Conservation (phyloP, 306 rosid species). For the Prunus mongolica region DNA sequence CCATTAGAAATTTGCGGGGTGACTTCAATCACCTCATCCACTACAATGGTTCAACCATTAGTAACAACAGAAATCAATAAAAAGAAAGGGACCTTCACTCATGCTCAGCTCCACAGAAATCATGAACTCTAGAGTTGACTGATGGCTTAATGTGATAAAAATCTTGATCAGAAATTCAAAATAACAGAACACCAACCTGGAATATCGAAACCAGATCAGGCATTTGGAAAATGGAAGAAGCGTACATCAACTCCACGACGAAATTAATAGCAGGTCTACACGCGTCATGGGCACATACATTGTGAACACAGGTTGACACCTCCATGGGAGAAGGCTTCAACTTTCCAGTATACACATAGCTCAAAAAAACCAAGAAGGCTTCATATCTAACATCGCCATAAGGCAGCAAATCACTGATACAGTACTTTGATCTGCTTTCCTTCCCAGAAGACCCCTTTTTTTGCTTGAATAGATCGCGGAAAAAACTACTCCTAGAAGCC, state of each 20-base stretch:
- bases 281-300: slow-evolving; percentile 43
- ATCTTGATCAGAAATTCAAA: not conserved
- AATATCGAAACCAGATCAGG: slow-evolving; percentile 45
- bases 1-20: no score
- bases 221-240: slow-evolving; percentile 44
- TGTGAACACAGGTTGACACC: slow-evolving; percentile 52
- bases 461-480: slow-evolving; percentile 35
- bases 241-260: slow-evolving; percentile 49
- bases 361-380: slow-evolving; percentile 45
- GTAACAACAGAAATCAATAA: no score
- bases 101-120: not conserved
- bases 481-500: slow-evolving; percentile 46
- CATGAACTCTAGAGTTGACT: not conserved
- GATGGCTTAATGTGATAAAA: not conserved
- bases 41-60: no score
- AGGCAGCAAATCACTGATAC: slow-evolving; percentile 40
- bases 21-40: no score
- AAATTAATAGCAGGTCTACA: slow-evolving; percentile 54
- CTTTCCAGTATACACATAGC: slow-evolving; percentile 48
- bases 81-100: no score
- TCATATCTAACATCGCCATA: slow-evolving; percentile 50
- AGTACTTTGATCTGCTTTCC: slow-evolving; percentile 34
- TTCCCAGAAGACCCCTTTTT: slow-evolving; percentile 21
- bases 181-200: slow-evolving; percentile 35
- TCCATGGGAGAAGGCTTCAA: slow-evolving; percentile 44